Base-by-base conservation (phyloP, 148 eudicot genomes). In the Amaranthus cruentus region DNA sequence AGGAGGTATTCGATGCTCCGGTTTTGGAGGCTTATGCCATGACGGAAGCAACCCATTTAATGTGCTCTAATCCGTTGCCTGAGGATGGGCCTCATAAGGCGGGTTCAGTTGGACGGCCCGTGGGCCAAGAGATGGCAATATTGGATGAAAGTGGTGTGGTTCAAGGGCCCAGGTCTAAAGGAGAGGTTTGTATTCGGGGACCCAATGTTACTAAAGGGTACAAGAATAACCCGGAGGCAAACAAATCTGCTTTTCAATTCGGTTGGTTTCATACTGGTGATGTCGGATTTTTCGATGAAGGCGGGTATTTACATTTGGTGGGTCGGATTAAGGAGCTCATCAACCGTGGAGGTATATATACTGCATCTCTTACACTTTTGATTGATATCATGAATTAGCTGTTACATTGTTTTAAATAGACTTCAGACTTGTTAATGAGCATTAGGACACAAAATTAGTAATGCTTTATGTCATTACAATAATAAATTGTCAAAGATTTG, bases 251-350 rank as follows among this genome's bases (percentile, higher is more conserved):
- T 18, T 94, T 86, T 71, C 81, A 47, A 62, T 94, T 87, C 69
- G 97, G 97, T 62, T 94, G 98, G 98, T 94, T 94, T 43, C 98
- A 94, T 64, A 94, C 98, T 5, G 98, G 98, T 10, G 98, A 94
- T 78, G 76, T 89, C 9, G 98, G 98, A 21, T 91, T 59, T 75
- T 75, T 91, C 6, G 97, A 94, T 62, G 83, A 88, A 15, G 92
- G 91, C 55, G 97, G 98, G 13, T 94, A 87, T 80, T 82, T 94
- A 85, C 96, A 90, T 79, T 85, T 94, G 55, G 98, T 94, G 48
- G 98, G 98, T 13, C 84, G 98, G 75, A 94, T 90, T 63, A 94
- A 94, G 88, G 98, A 94, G 87, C 82, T 94, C 72, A 87, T 94
- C 79, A 94, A 94, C 81, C 97, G 98, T 66, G 98, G 98, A 94